Conservation (phyloP, 1,284 basidiomycete genomes). For the Sporisorium exsertum region DNA sequence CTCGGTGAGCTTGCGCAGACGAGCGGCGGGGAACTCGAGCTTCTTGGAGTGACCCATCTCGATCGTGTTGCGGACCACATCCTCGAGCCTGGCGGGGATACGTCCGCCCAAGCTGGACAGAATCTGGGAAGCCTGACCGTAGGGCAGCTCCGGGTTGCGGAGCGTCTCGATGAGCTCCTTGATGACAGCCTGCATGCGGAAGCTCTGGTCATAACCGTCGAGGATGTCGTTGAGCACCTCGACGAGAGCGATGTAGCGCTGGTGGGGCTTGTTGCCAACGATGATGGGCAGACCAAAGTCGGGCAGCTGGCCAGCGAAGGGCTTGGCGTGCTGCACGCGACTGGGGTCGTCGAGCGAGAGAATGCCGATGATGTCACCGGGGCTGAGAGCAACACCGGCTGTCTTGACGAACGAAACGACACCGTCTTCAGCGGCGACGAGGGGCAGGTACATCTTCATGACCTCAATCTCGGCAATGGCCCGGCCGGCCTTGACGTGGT, state of each 20-base stretch:
- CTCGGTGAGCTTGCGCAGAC: constrained; percentile 85
- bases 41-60: constrained; percentile 80
- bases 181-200: constrained; percentile 77
- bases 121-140: constrained; percentile 84
- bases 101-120: constrained; percentile 91
- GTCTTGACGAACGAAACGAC: constrained; percentile 88
- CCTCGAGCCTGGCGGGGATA: constrained; percentile 82
- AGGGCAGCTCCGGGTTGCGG: constrained; percentile 87
- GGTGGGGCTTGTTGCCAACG: constrained; percentile 89
- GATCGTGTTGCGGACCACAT: constrained; percentile 82
- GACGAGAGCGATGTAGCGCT: constrained; percentile 82
- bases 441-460: constrained; percentile 70
- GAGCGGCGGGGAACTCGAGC: constrained; percentile 83
- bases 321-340: constrained; percentile 97
- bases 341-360: constrained; percentile 95
- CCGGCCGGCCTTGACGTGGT: constrained; percentile 94
- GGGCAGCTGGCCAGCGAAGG: constrained; percentile 88
- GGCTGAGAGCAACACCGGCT: constrained; percentile 92
- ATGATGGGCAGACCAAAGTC: constrained; percentile 79
- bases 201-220: constrained; percentile 68
- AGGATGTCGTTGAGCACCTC: constrained; percentile 86
- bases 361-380: constrained; percentile 98
- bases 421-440: constrained; percentile 95
- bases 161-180: constrained; percentile 84
- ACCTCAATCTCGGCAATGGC: constrained; percentile 96